phyloP scores from a whole-genome alignment of 306 rosid genomes.

The Carpinus viminea region DNA sequence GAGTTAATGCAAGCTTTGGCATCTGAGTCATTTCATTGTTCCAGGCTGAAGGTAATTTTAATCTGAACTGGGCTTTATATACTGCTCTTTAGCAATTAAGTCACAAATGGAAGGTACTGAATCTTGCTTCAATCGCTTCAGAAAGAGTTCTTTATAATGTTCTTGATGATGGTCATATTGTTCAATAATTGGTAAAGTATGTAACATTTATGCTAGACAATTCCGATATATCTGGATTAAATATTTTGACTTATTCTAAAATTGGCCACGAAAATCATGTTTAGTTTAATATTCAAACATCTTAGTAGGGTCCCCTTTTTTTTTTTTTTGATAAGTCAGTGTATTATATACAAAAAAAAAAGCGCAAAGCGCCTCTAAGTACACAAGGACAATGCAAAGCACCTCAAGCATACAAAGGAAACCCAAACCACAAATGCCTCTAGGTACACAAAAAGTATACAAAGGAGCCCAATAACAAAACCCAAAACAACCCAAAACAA shows the following conservation, averaged over 20 bases:
- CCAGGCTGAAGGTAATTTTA: slow-evolving; percentile 71
- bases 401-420: too few relatives aligned
- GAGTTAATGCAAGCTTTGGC: slow-evolving; percentile 74
- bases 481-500: too few relatives aligned
- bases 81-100: neutral
- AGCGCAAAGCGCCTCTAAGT: too few relatives aligned
- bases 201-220: neutral
- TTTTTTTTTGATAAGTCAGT: too few relatives aligned
- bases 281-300: neutral
- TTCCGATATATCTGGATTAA: neutral
- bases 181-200: neutral
- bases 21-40: slow-evolving; percentile 73
- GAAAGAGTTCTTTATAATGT: neutral
- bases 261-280: neutral
- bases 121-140: neutral
- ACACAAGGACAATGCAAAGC: too few relatives aligned
- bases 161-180: neutral
- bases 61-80: slow-evolving; percentile 10
- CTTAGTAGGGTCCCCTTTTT: neutral
- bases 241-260: neutral
- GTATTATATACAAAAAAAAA: too few relatives aligned
- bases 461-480: too few relatives aligned
- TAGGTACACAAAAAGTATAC: too few relatives aligned
- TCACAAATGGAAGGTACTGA: neutral
- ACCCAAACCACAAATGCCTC: too few relatives aligned